Base-by-base conservation (phyloP, 441 rosid species). In the Jatropha podagrica region DNA sequence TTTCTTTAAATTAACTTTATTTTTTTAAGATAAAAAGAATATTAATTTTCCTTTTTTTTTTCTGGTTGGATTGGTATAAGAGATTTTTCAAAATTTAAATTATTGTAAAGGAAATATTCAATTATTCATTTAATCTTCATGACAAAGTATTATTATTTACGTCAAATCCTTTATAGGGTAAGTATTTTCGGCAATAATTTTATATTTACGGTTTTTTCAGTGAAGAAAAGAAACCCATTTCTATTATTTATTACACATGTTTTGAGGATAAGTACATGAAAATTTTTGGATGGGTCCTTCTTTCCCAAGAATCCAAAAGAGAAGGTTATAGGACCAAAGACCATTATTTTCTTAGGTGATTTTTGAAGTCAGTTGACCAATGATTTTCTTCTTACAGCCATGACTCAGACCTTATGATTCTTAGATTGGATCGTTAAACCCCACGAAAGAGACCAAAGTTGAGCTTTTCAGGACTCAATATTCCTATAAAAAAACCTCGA, bases 361-460 rank as follows among this genome's bases (percentile, higher is more conserved):
- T 60, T 49, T 40, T 23, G 69, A 75, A 73, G 76, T 63, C 65
- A 78, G 77, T 74, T 84, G 82, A 86, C 82, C 74, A 75, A 62
- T 55, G 61, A 51, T 61, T 18, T 38, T 41, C 65, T 20, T n/a
- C 76, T 76, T 74, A 11, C 51, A 78, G 72, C 54, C 77, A 46
- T 58, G 78, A 79, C 41, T 27, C 68, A 14, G 79, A 51, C 77
- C 77, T 37, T 7, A 41, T 70, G 77, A 44, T 42, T 61, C 72
- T 69, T 65, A 9, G 20, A 40, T 65, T 56, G 48, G 61, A 56
- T n/a, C n/a, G 12, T 68, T 40, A 60, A 76, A 73, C 81, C 83
- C 84, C 86, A 77, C 81, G 71, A 61, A 27, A 17, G n/a, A 18
- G 4, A 81, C 75, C 81, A 80, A 83, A 81, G 73, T 8, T 23